A percentile compares a stretch with the other conserved stretches of the same genome.
phyloP scores from a whole-genome alignment of 495 filamentous ascomycete species.

The Filosporella fistucella region DNA sequence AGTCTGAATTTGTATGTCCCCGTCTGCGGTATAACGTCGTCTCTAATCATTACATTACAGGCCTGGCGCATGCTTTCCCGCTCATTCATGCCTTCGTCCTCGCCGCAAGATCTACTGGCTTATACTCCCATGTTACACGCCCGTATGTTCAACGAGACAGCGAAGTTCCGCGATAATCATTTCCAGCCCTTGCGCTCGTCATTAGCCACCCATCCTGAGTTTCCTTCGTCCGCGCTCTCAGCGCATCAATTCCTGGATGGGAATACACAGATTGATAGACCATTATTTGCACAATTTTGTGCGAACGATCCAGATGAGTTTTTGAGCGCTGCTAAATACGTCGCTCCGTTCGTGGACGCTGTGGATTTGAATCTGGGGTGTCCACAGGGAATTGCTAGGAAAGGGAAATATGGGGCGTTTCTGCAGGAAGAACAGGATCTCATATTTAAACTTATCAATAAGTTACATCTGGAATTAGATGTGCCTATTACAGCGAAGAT shows the following conservation, averaged over 20 bases:
- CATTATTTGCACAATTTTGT: slow-evolving; percentile 95
- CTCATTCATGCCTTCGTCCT: slow-evolving; percentile 70
- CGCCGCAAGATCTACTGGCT: slow-evolving; percentile 58
- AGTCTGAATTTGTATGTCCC: slow-evolving; percentile 85
- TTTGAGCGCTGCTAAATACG: slow-evolving; percentile 68
- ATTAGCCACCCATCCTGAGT: slow-evolving; percentile 11
- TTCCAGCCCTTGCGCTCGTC: slow-evolving; percentile 60
- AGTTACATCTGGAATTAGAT: slow-evolving; percentile 58
- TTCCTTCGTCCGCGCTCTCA: slow-evolving; percentile 8
- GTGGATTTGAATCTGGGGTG: slow-evolving; percentile 98
- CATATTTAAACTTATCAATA: slow-evolving; percentile 74
- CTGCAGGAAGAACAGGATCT: slow-evolving; percentile 88
- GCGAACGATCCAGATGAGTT: slow-evolving; percentile 80
- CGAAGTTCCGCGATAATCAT: slow-evolving; percentile 67
- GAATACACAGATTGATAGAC: slow-evolving; percentile 75
- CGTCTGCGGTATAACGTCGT: not conserved
- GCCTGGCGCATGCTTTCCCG: slow-evolving; percentile 94
- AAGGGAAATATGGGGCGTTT: slow-evolving; percentile 89
- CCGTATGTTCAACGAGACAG: slow-evolving; percentile 70
- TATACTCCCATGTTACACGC: slow-evolving; percentile 97
- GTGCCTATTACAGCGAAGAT: slow-evolving; percentile 95
- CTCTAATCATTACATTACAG: slow-evolving; percentile 35
- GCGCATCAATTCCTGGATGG: slow-evolving; percentile 67
- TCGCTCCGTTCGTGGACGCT: slow-evolving; percentile 83
- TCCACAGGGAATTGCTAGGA: slow-evolving; percentile 89